These are phyloP conservation scores for Omphalotus olearius DNA, from an alignment of 1,284 basidiomycete species.

Conservation along the genomic window DNA sequence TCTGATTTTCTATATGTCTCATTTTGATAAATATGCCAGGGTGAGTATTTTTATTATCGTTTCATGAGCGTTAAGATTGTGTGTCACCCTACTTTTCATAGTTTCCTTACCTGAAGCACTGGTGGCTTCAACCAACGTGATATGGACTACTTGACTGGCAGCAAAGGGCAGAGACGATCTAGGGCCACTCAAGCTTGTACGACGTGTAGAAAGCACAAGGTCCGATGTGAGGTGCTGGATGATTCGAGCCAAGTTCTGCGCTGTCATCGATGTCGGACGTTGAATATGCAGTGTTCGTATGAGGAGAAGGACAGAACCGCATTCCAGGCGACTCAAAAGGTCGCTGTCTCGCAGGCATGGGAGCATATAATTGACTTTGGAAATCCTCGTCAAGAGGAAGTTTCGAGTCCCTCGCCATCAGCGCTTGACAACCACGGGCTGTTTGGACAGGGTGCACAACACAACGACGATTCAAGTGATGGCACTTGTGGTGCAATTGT, in stretches of 20 bases:
- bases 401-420: not conserved
- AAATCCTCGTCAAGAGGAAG: not conserved
- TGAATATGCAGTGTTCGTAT: constrained; percentile 10
- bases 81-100: too few relatives aligned
- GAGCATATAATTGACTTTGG: constrained; percentile 7
- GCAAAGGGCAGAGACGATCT: not conserved
- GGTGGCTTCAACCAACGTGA: too few relatives aligned
- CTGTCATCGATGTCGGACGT: constrained; percentile 12
- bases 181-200: constrained; percentile 7
- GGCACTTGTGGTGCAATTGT: not conserved
- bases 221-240: constrained; percentile 11
- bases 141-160: too few relatives aligned
- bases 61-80: too few relatives aligned
- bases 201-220: constrained; percentile 7
- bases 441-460: not conserved
- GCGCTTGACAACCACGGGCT: not conserved
- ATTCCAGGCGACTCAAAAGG: constrained; percentile 2
- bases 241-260: not conserved
- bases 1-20: too few relatives aligned
- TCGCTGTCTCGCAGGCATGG: not conserved
- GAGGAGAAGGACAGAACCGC: constrained; percentile 6
- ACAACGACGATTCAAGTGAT: not conserved
- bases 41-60: too few relatives aligned
- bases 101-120: too few relatives aligned
- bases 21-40: too few relatives aligned